Conservation (phyloP, 805 yeast species). For the Kuraishia molischiana region DNA sequence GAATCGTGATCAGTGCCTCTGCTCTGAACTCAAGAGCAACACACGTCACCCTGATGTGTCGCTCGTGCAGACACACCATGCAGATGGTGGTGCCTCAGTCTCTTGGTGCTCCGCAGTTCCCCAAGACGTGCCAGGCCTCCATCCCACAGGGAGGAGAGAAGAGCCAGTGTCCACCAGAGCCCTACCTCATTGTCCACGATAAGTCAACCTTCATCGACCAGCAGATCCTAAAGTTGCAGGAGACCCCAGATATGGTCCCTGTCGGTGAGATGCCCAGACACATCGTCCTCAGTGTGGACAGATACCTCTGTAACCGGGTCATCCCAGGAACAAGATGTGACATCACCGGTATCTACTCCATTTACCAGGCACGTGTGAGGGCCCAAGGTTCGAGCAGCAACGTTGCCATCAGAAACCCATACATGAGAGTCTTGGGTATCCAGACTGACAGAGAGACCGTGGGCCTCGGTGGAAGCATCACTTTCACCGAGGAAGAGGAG, state of each 20-base stretch:
- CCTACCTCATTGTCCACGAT: slow-evolving; percentile 89
- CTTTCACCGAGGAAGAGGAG: slow-evolving; percentile 87
- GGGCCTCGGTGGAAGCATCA: slow-evolving; percentile 25
- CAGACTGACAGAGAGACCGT: slow-evolving; percentile 64
- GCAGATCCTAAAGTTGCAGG: slow-evolving; percentile 88
- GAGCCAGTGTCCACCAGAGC: slow-evolving; percentile 78
- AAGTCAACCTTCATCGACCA: slow-evolving; percentile 92
- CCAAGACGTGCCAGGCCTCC: slow-evolving; percentile 54
- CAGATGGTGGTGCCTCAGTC: slow-evolving; percentile 52
- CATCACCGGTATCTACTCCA: slow-evolving; percentile 85
- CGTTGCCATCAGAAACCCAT: slow-evolving; percentile 91
- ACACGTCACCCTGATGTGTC: slow-evolving; percentile 72
- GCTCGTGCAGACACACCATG: slow-evolving; percentile 77
- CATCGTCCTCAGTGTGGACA: slow-evolving; percentile 75
- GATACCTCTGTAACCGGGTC: slow-evolving; percentile 81
- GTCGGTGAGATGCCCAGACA: slow-evolving; percentile 99
- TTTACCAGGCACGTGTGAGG: slow-evolving; percentile 64
- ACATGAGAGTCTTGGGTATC: slow-evolving; percentile 77
- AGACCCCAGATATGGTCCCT: slow-evolving; percentile 97
- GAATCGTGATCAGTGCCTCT: slow-evolving; percentile 87
- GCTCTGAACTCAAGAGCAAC: slow-evolving; percentile 86
- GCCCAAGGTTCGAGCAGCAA: slow-evolving; percentile 37
- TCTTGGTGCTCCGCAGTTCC: slow-evolving; percentile 61
- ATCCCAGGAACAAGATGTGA: slow-evolving; percentile 95
- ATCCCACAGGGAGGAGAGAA: slow-evolving; percentile 39